A percentile compares a stretch with the other conserved stretches of the same genome.
phyloP scores from a whole-genome alignment of 2,329 filamentous ascomycete genomes.

The Huntiella savannae region DNA sequence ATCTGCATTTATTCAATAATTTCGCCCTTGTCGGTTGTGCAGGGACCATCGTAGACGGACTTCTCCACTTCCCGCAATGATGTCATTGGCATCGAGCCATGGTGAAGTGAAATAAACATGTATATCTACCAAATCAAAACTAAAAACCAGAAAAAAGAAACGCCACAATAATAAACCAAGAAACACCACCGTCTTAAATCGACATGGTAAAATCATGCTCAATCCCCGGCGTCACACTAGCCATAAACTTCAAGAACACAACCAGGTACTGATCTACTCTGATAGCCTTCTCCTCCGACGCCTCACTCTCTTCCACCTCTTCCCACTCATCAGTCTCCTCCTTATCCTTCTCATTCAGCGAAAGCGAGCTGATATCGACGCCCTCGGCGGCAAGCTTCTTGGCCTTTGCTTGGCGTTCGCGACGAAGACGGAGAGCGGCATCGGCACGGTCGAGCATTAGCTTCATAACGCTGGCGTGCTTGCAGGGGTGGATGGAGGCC shows the following conservation, averaged over 20 bases:
- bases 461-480: constrained; percentile 96
- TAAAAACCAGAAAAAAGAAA: background rate
- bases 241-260: constrained; percentile 74
- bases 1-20: background rate
- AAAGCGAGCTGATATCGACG: constrained; percentile 55
- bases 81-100: no score
- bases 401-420: constrained; percentile 40
- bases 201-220: constrained; percentile 98
- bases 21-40: background rate
- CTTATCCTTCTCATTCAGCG: constrained; percentile 32
- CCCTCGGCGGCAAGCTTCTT: constrained; percentile 36
- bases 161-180: background rate
- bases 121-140: background rate
- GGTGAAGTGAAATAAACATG: background rate
- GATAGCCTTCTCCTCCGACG: constrained; percentile 60
- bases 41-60: background rate
- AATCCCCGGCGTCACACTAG: constrained; percentile 86
- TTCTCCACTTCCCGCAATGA: no score
- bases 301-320: constrained; percentile 39
- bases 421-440: constrained; percentile 71
- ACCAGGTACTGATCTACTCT: constrained; percentile 78
- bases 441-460: constrained; percentile 88
- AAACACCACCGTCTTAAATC: constrained; percentile 32
- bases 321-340: constrained; percentile 21
- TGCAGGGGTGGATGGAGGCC: constrained; percentile 91